phyloP scores from a whole-genome alignment of 805 yeast species.

The Ogataea polymorpha region DNA sequence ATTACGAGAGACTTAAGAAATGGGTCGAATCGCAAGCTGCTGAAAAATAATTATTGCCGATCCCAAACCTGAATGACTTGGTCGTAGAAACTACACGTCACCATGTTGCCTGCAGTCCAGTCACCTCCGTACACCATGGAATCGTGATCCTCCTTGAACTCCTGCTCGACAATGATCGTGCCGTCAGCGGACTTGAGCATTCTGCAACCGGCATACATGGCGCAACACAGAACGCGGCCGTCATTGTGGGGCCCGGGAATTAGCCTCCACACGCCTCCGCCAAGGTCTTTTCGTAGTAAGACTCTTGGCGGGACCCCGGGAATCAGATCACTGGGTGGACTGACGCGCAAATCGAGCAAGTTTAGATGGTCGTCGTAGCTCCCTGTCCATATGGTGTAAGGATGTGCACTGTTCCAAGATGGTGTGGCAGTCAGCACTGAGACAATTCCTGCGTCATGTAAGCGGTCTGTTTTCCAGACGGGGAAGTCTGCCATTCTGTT shows the following conservation, averaged over 20 bases:
- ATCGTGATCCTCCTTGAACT: conserved; percentile 67
- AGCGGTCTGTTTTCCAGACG: conserved; percentile 41
- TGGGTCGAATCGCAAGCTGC: conserved; percentile 45
- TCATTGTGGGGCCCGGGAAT: conserved; percentile 50
- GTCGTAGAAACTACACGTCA: conserved; percentile 92
- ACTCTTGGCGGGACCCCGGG: conserved; percentile 53
- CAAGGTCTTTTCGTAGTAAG: conserved; percentile 48
- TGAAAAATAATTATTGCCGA: conserved; percentile 16
- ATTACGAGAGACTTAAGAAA: conserved; percentile 40
- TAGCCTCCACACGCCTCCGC: conserved; percentile 96
- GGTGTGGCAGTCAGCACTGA: conserved; percentile 58
- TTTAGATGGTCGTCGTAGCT: conserved; percentile 84
- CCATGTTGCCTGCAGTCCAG: conserved; percentile 61
- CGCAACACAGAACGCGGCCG: conserved; percentile 66
- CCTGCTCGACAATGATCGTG: conserved; percentile 34
- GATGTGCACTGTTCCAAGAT: conserved; percentile 41
- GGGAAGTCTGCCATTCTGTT: conserved; percentile 37
- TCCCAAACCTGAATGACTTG: conserved; percentile 75
- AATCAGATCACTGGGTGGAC: conserved; percentile 38
- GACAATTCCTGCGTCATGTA: conserved; percentile 91
- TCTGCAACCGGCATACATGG: conserved; percentile 95
- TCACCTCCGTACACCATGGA: conserved; percentile 97
- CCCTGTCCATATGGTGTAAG: conserved; percentile 73
- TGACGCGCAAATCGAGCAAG: conserved; percentile 62
- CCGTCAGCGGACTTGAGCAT: conserved; percentile 42